phyloP scores from a whole-genome alignment of 2,329 filamentous ascomycete genomes.

The Aspergillus pseudoglaucus region DNA sequence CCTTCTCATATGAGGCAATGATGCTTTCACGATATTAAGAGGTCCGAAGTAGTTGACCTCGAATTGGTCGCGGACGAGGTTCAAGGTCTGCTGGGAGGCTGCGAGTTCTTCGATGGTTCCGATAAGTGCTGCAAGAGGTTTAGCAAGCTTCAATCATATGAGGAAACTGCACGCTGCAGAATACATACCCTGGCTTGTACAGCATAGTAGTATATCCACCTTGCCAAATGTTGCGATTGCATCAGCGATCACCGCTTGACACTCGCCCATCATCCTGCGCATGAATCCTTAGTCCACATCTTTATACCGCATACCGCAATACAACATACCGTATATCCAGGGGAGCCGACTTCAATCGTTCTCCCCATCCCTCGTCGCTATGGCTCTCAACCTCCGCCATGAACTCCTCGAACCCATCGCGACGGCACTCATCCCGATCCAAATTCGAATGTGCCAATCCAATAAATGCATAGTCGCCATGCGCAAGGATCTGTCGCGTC shows the following conservation, averaged over 20 bases:
- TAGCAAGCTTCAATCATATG: conserved; percentile 2
- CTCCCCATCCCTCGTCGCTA: conserved; percentile 70
- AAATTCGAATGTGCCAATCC: conserved; percentile 74
- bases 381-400: conserved; percentile 56
- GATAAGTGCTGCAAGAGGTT: conserved; percentile 58
- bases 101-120: conserved; percentile 87
- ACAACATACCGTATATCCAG: conserved; percentile 48
- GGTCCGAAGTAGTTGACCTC: conserved; percentile 93
- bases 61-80: conserved; percentile 82
- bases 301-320: background rate
- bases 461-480: conserved; percentile 84
- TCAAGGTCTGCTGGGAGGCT: conserved; percentile 64
- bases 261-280: conserved; percentile 57
- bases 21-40: conserved; percentile 89
- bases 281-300: background rate
- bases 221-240: conserved; percentile 76
- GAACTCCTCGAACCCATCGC: conserved; percentile 72
- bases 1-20: conserved; percentile 69
- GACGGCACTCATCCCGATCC: conserved; percentile 64
- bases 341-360: conserved; percentile 61
- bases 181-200: conserved; percentile 69
- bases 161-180: background rate
- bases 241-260: conserved; percentile 79
- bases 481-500: conserved; percentile 72
- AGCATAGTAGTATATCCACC: conserved; percentile 86